Percentiles rank a stretch among this genome's conserved stretches.
Conservation (phyloP, 2,329 filamentous ascomycete species). For the Aureobasidium sp. region DNA sequence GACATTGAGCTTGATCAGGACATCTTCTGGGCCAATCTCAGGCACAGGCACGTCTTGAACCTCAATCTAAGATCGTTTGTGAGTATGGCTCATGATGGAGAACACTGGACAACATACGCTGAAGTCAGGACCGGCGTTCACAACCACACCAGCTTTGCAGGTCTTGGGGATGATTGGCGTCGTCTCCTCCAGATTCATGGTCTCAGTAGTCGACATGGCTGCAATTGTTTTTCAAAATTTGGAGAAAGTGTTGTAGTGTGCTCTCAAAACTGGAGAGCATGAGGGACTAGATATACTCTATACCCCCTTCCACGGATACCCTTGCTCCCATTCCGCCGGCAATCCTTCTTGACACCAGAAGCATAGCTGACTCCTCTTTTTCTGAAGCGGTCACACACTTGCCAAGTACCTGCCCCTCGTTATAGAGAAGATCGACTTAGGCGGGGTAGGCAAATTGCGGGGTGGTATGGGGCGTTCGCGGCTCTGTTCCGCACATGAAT, state of each 20-base stretch:
- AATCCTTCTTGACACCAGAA: background rate
- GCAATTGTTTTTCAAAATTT: background rate
- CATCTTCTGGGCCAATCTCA: constrained; percentile 43
- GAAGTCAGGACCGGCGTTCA: constrained; percentile 44
- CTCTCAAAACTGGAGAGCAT: background rate
- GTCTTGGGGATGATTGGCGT: constrained; percentile 32
- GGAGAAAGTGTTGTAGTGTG: background rate
- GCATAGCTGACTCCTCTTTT: constrained; percentile 1
- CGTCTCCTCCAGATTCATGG: background rate
- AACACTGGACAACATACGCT: constrained; percentile 11
- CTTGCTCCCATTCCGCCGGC: background rate
- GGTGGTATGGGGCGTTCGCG: background rate
- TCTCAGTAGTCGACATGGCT: background rate
- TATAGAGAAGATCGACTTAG: background rate
- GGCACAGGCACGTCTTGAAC: constrained; percentile 42
- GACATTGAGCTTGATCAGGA: constrained; percentile 49
- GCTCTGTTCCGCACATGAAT: background rate
- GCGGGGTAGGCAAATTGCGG: background rate
- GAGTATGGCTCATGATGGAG: background rate
- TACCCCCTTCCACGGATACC: background rate
- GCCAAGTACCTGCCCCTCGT: background rate
- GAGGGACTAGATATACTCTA: background rate
- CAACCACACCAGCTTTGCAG: constrained; percentile 43
- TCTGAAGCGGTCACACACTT: background rate
- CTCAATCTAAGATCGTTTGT: constrained; percentile 23